Conservation (phyloP, 768 basidiomycete species). For the Hortiboletus flavorubellus region DNA sequence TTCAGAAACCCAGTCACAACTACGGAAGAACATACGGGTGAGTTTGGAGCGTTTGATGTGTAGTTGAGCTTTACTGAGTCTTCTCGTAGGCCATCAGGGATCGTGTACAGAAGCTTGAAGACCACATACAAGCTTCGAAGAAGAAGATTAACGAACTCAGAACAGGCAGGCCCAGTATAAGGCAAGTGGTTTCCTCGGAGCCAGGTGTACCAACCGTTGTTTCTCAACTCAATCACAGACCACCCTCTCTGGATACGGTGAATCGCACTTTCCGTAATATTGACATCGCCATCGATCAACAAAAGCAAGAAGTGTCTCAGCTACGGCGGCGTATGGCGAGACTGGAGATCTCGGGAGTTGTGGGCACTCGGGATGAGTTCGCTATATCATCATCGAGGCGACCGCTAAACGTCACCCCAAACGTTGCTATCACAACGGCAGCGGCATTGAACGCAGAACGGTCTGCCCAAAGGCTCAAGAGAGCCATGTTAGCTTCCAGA, state of each 20-base stretch:
- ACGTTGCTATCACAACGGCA: slow-evolving; percentile 71
- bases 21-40: slow-evolving; percentile 72
- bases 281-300: slow-evolving; percentile 64
- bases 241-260: slow-evolving; percentile 83
- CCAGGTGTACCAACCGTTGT: not conserved
- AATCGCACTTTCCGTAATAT: slow-evolving; percentile 84
- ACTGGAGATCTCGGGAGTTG: slow-evolving; percentile 38
- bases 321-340: slow-evolving; percentile 53
- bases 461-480: slow-evolving; percentile 66
- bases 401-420: slow-evolving; percentile 50
- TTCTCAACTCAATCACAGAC: slow-evolving; percentile 40
- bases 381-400: slow-evolving; percentile 38
- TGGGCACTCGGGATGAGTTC: slow-evolving; percentile 38
- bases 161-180: slow-evolving; percentile 58
- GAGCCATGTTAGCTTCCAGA: slow-evolving; percentile 56
- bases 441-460: slow-evolving; percentile 82
- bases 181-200: slow-evolving; percentile 40
- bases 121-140: slow-evolving; percentile 64
- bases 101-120: slow-evolving; percentile 77
- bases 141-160: slow-evolving; percentile 61
- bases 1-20: slow-evolving; percentile 72
- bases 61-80: slow-evolving; percentile 3
- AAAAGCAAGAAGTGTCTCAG: slow-evolving; percentile 49
- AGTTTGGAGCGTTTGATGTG: slow-evolving; percentile 20
- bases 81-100: slow-evolving; percentile 57